phyloP scores from a whole-genome alignment of 2,329 filamentous ascomycete genomes.

The Botryotinia globosa region DNA sequence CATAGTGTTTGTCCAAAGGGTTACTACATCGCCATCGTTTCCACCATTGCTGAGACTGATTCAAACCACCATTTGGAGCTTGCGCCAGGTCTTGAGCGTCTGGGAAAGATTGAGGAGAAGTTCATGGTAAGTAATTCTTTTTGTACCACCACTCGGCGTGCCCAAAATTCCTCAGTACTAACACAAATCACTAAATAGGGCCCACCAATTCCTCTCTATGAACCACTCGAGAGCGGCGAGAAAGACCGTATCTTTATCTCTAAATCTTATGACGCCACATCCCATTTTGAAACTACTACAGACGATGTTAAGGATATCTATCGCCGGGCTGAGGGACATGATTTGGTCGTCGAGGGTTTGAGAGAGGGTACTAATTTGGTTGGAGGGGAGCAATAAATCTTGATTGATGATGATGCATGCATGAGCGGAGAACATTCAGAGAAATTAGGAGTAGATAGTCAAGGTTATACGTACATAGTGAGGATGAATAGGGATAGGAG shows the following conservation, averaged over 20 bases:
- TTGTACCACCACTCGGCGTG: neutral
- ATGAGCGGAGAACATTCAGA: neutral
- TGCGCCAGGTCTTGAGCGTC: conserved; percentile 83
- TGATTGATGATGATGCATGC: neutral
- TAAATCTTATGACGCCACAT: conserved; percentile 97
- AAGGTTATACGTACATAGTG: conserved; percentile 10
- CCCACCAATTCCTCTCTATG: conserved; percentile 87
- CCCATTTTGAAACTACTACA: conserved; percentile 89
- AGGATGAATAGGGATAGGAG: neutral
- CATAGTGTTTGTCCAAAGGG: conserved; percentile 99
- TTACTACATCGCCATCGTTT: conserved; percentile 98
- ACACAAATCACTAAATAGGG: conserved; percentile 47
- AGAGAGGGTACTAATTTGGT: conserved; percentile 66
- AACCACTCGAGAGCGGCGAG: conserved; percentile 77
- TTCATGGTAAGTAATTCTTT: conserved; percentile 69
- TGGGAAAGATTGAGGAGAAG: conserved; percentile 92
- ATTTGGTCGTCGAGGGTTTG: conserved; percentile 64
- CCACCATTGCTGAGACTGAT: conserved; percentile 87
- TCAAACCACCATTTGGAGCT: conserved; percentile 97
- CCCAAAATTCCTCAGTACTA: conserved; percentile 15
- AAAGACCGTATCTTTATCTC: conserved; percentile 95
- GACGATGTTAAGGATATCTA: conserved; percentile 97
- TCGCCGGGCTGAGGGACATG: conserved; percentile 67
- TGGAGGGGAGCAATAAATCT: conserved; percentile 56
- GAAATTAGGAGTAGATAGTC: neutral